These are phyloP conservation scores for Hyphopichia fennica DNA, from an alignment of 1,139 yeast genomes.

Conservation along the genomic window DNA sequence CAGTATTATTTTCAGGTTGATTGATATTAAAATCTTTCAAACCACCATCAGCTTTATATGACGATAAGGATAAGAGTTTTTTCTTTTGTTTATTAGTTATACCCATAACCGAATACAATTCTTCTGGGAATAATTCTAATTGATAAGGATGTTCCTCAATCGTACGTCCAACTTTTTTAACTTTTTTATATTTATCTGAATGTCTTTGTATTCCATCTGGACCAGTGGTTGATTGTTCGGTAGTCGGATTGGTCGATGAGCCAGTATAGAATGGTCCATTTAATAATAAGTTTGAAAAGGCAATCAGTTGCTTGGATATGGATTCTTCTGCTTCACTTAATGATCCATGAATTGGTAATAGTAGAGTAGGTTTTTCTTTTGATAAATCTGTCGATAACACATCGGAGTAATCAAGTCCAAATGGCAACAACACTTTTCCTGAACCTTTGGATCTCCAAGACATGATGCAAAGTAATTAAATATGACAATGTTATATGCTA, in stretches of 20 bases:
- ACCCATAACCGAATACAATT: conserved; percentile 75
- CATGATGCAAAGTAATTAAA: conserved; percentile 13
- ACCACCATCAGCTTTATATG: conserved; percentile 49
- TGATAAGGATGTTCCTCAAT: conserved; percentile 83
- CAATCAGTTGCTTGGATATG: conserved; percentile 65
- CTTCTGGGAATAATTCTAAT: conserved; percentile 72
- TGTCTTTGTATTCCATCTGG: conserved; percentile 69
- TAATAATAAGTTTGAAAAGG: conserved; percentile 55
- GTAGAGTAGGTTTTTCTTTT: conserved; percentile 37
- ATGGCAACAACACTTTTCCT: conserved; percentile 50
- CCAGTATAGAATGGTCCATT: conserved; percentile 85
- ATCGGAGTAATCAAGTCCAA: conserved; percentile 69
- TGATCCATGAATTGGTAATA: conserved; percentile 70
- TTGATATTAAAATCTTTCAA: conserved; percentile 36
- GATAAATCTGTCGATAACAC: conserved; percentile 34
- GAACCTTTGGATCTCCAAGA: conserved; percentile 24
- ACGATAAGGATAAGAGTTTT: conserved; percentile 52
- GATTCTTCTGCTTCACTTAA: conserved; percentile 54
- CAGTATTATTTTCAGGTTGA: conserved; percentile 32
- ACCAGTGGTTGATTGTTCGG: conserved; percentile 20
- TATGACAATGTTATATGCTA: background rate
- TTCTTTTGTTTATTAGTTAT: conserved; percentile 53
- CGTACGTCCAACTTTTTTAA: conserved; percentile 72
- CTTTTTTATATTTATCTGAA: conserved; percentile 71
- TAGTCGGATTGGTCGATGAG: conserved; percentile 5